phyloP scores from a whole-genome alignment of 192 early-diverging fungal genomes.

The Thamnidium elegans region DNA sequence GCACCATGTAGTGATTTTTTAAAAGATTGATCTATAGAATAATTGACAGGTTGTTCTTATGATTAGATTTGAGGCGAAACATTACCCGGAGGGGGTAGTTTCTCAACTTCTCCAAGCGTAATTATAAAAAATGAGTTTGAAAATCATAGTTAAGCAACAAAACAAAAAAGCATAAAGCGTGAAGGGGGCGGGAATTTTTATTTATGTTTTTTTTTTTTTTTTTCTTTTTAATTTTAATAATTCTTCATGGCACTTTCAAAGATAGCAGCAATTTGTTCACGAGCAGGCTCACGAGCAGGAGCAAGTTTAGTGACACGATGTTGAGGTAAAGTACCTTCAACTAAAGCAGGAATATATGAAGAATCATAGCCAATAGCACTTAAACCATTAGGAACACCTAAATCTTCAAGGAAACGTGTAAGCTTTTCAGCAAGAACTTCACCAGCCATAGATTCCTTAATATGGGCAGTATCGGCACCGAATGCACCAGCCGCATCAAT shows the following conservation, averaged over 20 bases:
- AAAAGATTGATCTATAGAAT: too few species aligned
- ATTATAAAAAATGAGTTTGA: too few species aligned
- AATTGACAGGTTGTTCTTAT: too few species aligned
- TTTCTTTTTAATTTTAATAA: constrained; percentile 32
- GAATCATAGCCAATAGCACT: constrained; percentile 70
- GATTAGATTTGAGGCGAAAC: too few species aligned
- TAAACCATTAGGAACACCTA: constrained; percentile 85
- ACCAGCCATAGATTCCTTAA: constrained; percentile 70
- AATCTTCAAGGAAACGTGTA: constrained; percentile 66
- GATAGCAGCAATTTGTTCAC: constrained; percentile 60
- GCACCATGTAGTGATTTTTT: too few species aligned
- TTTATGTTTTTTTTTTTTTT: neutral
- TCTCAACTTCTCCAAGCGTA: too few species aligned
- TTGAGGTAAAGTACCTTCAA: constrained; percentile 86
- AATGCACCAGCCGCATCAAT: constrained; percentile 77
- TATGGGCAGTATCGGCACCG: constrained; percentile 63
- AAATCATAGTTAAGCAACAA: too few species aligned
- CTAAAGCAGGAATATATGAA: constrained; percentile 66
- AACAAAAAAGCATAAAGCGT: too few species aligned
- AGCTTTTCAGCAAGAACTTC: constrained; percentile 71
- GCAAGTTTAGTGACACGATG: constrained; percentile 90
- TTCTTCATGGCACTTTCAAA: constrained; percentile 63
- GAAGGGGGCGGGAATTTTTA: too few species aligned
- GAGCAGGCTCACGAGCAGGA: constrained; percentile 59
- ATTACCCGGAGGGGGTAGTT: too few species aligned